Conservation (phyloP, 768 basidiomycete genomes). For the Kwoniella mangroviensis region DNA sequence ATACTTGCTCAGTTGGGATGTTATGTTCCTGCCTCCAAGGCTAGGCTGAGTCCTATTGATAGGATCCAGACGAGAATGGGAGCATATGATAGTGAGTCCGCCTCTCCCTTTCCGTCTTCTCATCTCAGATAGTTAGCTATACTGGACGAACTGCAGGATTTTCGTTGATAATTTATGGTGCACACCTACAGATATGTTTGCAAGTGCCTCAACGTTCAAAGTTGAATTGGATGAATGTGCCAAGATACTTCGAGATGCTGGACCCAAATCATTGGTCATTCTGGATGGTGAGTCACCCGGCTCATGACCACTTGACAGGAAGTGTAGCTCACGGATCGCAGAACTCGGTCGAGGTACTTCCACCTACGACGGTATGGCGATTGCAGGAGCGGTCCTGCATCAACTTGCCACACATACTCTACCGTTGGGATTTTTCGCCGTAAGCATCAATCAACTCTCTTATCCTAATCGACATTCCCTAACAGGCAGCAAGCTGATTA, state of each 20-base stretch:
- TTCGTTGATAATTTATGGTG: slow-evolving; percentile 6
- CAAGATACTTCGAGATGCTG: slow-evolving; percentile 90
- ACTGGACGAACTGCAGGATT: not conserved
- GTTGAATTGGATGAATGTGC: slow-evolving; percentile 97
- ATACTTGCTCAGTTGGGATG: slow-evolving; percentile 93
- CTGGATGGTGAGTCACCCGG: slow-evolving; percentile 72
- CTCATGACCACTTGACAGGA: slow-evolving; percentile 5
- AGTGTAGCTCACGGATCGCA: slow-evolving; percentile 51
- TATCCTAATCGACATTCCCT: not conserved
- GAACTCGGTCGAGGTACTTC: slow-evolving; percentile 95
- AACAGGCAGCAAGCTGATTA: slow-evolving; percentile 1
- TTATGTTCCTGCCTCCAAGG: slow-evolving; percentile 83
- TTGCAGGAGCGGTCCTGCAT: slow-evolving; percentile 92
- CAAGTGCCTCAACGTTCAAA: slow-evolving; percentile 74
- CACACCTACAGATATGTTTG: slow-evolving; percentile 52
- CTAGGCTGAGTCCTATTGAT: slow-evolving; percentile 89
- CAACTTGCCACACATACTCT: slow-evolving; percentile 90
- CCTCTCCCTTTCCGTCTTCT: not conserved
- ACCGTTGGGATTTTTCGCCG: slow-evolving; percentile 89
- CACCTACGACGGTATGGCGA: slow-evolving; percentile 98
- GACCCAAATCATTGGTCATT: slow-evolving; percentile 90
- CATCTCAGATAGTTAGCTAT: no score
- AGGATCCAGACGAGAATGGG: slow-evolving; percentile 95
- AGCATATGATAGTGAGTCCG: slow-evolving; percentile 77
- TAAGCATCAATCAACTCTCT: slow-evolving; percentile 23